These are phyloP conservation scores for Elasticomyces elasticus DNA, from an alignment of 495 filamentous ascomycete genomes.

Conservation along the genomic window DNA sequence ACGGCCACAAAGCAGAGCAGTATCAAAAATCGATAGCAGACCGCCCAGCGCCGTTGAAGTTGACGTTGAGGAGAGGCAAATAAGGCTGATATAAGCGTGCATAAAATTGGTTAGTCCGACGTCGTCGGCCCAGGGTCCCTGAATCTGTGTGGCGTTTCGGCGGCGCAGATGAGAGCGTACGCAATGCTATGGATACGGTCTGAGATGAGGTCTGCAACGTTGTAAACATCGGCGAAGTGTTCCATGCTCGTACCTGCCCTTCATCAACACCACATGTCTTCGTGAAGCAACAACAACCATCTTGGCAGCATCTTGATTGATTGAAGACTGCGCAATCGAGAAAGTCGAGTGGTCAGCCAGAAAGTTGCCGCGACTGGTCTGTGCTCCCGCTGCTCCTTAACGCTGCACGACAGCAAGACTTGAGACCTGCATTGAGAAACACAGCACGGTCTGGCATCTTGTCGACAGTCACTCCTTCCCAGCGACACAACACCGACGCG, in stretches of 20 bases:
- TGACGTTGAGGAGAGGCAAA: background rate
- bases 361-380: background rate
- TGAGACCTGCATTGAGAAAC: background rate
- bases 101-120: background rate
- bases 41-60: too few species aligned
- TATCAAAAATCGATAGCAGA: too few species aligned
- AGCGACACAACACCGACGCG: background rate
- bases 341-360: background rate
- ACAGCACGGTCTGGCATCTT: background rate
- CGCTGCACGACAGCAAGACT: background rate
- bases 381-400: background rate
- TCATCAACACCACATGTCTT: too few species aligned
- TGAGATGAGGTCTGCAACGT: too few species aligned
- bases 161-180: too few species aligned
- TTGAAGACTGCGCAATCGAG: too few species aligned
- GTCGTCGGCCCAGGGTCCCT: background rate
- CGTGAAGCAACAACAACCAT: too few species aligned
- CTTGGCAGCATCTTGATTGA: too few species aligned
- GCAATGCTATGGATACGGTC: too few species aligned
- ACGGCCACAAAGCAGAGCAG: background rate
- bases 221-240: too few species aligned
- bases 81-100: background rate
- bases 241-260: too few species aligned
- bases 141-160: background rate
- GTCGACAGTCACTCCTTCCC: background rate